Conservation (phyloP, 305 asterid genomes). For the Fraxinus baroniana region DNA sequence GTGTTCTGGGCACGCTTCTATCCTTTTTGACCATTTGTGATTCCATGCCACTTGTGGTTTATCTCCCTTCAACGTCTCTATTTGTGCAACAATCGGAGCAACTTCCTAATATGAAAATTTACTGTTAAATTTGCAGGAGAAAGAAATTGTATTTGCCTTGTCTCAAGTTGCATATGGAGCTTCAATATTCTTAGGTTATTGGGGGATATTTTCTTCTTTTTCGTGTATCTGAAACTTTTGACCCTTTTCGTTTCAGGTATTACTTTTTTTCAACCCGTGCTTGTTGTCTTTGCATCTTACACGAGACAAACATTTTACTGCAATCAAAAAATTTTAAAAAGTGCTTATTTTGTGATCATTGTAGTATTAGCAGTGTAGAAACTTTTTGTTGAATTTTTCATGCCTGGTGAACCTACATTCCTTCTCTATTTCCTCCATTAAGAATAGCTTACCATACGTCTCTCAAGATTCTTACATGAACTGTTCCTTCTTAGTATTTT, state of each 20-base stretch:
- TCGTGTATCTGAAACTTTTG: conserved; percentile 41
- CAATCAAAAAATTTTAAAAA: neutral
- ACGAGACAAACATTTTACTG: neutral
- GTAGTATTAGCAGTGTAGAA: neutral
- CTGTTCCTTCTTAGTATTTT: neutral
- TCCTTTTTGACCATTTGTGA: neutral
- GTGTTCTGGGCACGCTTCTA: neutral
- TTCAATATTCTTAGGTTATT: conserved; percentile 72
- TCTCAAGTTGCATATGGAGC: conserved; percentile 89
- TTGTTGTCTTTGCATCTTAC: neutral
- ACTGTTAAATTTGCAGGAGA: conserved; percentile 63
- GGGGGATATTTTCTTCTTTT: conserved; percentile 69
- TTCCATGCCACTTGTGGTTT: neutral
- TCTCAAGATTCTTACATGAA: neutral
- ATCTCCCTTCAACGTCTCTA: neutral
- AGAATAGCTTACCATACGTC: neutral
- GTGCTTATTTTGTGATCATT: neutral
- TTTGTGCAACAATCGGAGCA: conserved; percentile 5
- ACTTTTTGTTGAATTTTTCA: neutral
- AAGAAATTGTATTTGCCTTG: conserved; percentile 68
- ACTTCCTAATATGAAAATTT: conserved; percentile 19
- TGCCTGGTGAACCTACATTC: conserved; percentile 6
- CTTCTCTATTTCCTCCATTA: neutral
- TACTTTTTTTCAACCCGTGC: conserved; percentile 13
- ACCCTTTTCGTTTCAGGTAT: conserved; percentile 81